phyloP scores from a whole-genome alignment of 129 eudicot species.

The Chrysanthemum makinoi region DNA sequence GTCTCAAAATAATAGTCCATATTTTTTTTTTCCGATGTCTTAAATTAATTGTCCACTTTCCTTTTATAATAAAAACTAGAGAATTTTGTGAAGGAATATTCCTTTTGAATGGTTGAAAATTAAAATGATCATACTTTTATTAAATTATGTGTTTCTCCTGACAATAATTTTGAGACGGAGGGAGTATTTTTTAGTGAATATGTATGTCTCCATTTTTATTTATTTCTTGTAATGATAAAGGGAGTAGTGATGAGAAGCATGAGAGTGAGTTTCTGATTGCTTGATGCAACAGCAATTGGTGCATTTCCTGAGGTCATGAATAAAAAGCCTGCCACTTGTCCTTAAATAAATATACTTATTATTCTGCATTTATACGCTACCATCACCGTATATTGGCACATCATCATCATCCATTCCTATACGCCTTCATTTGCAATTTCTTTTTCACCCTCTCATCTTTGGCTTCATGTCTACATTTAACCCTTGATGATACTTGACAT shows the following conservation, averaged over 20 bases:
- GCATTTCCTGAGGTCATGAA: constrained; percentile 39
- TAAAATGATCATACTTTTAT: too few relatives aligned
- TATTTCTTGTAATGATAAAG: not conserved
- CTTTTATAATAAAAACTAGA: too few relatives aligned
- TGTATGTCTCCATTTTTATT: too few relatives aligned
- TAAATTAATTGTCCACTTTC: too few relatives aligned
- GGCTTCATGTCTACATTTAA: not conserved
- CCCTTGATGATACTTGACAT: too few relatives aligned
- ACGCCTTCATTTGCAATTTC: not conserved
- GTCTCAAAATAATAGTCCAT: too few relatives aligned
- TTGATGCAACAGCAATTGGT: constrained; percentile 45
- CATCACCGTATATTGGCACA: constrained; percentile 18
- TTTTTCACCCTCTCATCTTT: constrained; percentile 7
- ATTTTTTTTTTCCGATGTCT: too few relatives aligned
- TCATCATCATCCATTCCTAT: constrained; percentile 12
- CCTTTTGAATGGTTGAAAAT: too few relatives aligned
- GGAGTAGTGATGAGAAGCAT: not conserved
- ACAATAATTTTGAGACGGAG: too few relatives aligned
- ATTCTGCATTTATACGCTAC: constrained; percentile 30
- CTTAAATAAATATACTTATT: constrained; percentile 12
- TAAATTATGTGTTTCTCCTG: too few relatives aligned
- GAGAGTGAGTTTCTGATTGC: constrained; percentile 27
- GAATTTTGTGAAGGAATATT: too few relatives aligned
- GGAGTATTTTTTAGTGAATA: too few relatives aligned
- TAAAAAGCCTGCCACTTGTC: constrained; percentile 32